Conservation (phyloP, 1,139 yeast species). For the Wickerhamomyces sp. region DNA sequence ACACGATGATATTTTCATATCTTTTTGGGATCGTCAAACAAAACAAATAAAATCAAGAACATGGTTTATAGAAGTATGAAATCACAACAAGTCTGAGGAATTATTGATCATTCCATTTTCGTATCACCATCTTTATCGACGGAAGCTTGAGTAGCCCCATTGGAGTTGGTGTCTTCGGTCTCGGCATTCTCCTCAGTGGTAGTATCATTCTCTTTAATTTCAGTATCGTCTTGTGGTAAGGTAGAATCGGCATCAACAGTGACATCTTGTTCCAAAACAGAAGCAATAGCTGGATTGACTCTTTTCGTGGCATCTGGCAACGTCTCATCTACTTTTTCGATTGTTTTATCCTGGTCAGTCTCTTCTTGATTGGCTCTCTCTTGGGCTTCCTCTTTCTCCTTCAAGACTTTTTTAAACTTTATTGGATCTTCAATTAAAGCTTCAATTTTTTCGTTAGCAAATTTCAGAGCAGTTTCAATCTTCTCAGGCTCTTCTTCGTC, state of each 20-base stretch:
- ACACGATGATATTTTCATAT: too few relatives aligned
- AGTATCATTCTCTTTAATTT: slow-evolving; percentile 26
- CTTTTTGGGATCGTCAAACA: too few relatives aligned
- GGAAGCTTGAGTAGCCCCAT: slow-evolving; percentile 1
- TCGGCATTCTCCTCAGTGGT: slow-evolving; percentile 26
- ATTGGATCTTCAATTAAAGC: slow-evolving; percentile 26
- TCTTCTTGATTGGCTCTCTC: slow-evolving; percentile 11
- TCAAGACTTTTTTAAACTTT: slow-evolving; percentile 19
- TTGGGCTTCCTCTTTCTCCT: slow-evolving; percentile 19
- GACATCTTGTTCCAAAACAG: slow-evolving; percentile 25
- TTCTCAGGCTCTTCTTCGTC: slow-evolving; percentile 27
- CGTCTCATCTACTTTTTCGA: slow-evolving; percentile 20
- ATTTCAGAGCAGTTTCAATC: slow-evolving; percentile 28
- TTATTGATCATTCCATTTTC: slow-evolving; percentile 26
- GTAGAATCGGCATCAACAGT: slow-evolving; percentile 33
- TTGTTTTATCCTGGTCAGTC: slow-evolving; percentile 16
- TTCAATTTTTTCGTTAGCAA: slow-evolving; percentile 26
- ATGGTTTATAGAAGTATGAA: too few relatives aligned
- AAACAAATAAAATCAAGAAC: too few relatives aligned
- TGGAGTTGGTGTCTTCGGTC: slow-evolving; percentile 8
- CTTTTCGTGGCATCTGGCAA: slow-evolving; percentile 16
- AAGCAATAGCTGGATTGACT: slow-evolving; percentile 19
- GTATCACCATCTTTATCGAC: slow-evolving; percentile 28
- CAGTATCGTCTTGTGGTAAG: slow-evolving; percentile 26
- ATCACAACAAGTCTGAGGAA: too few relatives aligned